Conservation (phyloP, 148 eudicot species). For the Gaultheria prostrata region DNA sequence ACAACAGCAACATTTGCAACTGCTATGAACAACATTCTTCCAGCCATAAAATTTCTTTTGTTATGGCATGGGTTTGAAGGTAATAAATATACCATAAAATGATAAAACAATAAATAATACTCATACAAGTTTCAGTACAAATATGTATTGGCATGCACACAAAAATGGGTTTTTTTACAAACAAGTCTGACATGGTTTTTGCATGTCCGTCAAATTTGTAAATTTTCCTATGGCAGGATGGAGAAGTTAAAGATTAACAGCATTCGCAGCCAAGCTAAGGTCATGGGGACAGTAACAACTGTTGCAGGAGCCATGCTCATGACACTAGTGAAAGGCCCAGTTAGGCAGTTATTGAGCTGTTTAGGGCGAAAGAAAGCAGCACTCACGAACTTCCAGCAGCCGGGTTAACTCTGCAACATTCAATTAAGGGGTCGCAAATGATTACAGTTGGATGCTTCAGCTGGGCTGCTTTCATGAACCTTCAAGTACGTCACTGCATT, state of each 20-base stretch:
- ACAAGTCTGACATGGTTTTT: slow-evolving; percentile 3
- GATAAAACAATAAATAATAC: background rate
- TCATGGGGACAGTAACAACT: slow-evolving; percentile 69
- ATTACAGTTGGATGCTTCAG: slow-evolving; percentile 81
- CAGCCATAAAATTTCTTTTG: slow-evolving; percentile 83
- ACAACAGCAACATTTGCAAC: slow-evolving; percentile 89
- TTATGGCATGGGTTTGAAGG: slow-evolving; percentile 81
- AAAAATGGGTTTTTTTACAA: no score
- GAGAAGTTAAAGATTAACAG: slow-evolving; percentile 62
- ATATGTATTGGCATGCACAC: background rate
- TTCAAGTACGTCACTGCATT: slow-evolving; percentile 40
- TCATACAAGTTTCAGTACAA: background rate
- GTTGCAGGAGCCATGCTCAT: slow-evolving; percentile 94
- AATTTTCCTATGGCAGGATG: slow-evolving; percentile 37
- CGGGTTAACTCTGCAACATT: slow-evolving; percentile 54
- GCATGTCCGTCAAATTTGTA: background rate
- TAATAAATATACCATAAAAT: slow-evolving; percentile 8
- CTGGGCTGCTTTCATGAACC: slow-evolving; percentile 88
- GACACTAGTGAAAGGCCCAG: slow-evolving; percentile 76
- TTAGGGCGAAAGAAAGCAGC: slow-evolving; percentile 36
- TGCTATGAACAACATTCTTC: slow-evolving; percentile 74
- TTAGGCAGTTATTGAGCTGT: slow-evolving; percentile 34
- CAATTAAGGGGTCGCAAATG: slow-evolving; percentile 78
- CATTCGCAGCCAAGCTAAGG: slow-evolving; percentile 73
- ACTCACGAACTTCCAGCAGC: slow-evolving; percentile 22